Conservation (phyloP, 2,329 filamentous ascomycete genomes). For the Fusarium sororula region DNA sequence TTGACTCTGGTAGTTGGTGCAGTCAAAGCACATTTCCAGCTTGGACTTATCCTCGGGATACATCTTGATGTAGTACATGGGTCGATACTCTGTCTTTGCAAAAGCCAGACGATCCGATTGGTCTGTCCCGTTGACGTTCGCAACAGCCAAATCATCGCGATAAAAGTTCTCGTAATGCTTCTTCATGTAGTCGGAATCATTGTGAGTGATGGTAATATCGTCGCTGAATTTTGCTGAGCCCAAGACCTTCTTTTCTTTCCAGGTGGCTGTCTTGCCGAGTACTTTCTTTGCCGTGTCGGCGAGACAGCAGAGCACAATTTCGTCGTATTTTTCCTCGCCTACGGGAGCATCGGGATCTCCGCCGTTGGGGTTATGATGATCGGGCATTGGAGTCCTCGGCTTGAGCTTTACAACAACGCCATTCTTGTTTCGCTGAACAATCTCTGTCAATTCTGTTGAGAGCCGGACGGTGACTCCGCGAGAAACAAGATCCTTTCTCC, state of each 20-base stretch:
- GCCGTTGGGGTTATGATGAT: constrained; percentile 22
- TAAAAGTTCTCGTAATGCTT: constrained; percentile 33
- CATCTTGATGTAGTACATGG: constrained; percentile 36
- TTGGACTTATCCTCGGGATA: constrained; percentile 27
- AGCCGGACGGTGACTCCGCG: constrained; percentile 15
- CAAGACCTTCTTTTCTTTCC: constrained; percentile 26
- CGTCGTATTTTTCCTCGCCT: constrained; percentile 19
- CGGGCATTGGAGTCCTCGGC: constrained; percentile 6
- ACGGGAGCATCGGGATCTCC: constrained; percentile 17
- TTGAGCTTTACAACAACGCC: constrained; percentile 22
- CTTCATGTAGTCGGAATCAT: constrained; percentile 25
- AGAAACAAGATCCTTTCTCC: constrained; percentile 20
- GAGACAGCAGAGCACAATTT: constrained; percentile 25
- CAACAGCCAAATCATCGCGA: constrained; percentile 13
- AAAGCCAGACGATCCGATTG: constrained; percentile 16
- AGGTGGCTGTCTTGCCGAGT: constrained; percentile 16
- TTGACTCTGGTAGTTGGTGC: constrained; percentile 31
- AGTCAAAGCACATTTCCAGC: constrained; percentile 30
- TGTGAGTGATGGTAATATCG: constrained; percentile 26
- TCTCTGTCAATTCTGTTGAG: constrained; percentile 11
- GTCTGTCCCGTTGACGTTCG: constrained; percentile 13
- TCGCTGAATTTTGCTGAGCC: constrained; percentile 27
- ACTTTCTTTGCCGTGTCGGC: constrained; percentile 23
- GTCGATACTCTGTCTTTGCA: constrained; percentile 25
- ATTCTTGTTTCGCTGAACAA: constrained; percentile 14